Percentiles rank a stretch among this genome's conserved stretches.
These are phyloP conservation scores for Cordyceps cicadae DNA, from an alignment of 2,329 filamentous ascomycete species.

Conservation along the genomic window DNA sequence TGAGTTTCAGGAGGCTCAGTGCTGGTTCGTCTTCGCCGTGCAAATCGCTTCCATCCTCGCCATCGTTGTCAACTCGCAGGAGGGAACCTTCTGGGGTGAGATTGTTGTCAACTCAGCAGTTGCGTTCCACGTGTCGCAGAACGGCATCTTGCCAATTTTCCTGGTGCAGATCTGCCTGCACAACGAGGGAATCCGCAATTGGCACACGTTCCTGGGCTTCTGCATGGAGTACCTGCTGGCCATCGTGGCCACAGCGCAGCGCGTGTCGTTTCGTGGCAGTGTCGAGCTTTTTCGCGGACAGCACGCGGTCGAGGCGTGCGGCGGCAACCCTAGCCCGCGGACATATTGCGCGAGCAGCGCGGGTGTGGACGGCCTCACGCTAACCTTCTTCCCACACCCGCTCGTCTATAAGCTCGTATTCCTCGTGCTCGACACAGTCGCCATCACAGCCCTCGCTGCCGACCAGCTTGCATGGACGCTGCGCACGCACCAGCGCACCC, in stretches of 20 bases:
- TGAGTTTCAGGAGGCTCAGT: slow-evolving; percentile 32
- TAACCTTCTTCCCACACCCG: slow-evolving; percentile 31
- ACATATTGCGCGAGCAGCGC: slow-evolving; percentile 30
- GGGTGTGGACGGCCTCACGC: slow-evolving; percentile 25
- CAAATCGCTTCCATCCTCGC: slow-evolving; percentile 33
- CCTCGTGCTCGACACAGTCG: slow-evolving; percentile 27
- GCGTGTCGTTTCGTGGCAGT: slow-evolving; percentile 26
- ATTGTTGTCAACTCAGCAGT: slow-evolving; percentile 30
- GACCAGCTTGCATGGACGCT: slow-evolving; percentile 31
- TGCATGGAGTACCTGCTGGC: slow-evolving; percentile 30
- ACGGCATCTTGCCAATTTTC: slow-evolving; percentile 31
- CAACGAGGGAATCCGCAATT: slow-evolving; percentile 31
- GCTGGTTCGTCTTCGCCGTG: slow-evolving; percentile 32
- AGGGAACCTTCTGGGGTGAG: slow-evolving; percentile 32
- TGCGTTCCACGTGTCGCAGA: slow-evolving; percentile 30
- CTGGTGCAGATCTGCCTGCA: slow-evolving; percentile 30
- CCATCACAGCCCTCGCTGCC: slow-evolving; percentile 25
- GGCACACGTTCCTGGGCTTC: slow-evolving; percentile 34
- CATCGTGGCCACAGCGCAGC: slow-evolving; percentile 29
- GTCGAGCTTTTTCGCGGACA: slow-evolving; percentile 28
- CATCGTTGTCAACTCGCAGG: slow-evolving; percentile 32
- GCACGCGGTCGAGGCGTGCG: slow-evolving; percentile 24
- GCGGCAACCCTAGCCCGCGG: slow-evolving; percentile 29
- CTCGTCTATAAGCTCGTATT: slow-evolving; percentile 31
- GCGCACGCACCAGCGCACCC: slow-evolving; percentile 26